Conservation (phyloP, 73 alveolate species). For the Paramecium primaurelia region DNA sequence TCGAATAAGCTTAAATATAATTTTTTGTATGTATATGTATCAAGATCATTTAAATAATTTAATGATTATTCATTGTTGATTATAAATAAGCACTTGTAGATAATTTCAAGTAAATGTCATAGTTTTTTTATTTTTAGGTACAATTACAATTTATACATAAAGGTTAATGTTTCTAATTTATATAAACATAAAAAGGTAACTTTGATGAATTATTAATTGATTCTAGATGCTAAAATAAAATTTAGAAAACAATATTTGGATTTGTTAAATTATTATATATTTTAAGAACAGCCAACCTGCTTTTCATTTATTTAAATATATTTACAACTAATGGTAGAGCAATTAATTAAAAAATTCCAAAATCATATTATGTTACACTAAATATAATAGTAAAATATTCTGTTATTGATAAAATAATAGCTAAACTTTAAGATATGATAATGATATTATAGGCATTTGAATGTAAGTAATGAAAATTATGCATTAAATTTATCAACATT, state of each 20-base stretch:
- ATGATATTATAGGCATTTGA: not conserved
- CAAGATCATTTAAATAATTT: not conserved
- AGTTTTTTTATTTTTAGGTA: not conserved
- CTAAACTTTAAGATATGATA: not conserved
- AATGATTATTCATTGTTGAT: not conserved
- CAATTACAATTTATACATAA: not conserved
- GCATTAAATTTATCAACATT: not conserved
- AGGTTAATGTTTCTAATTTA: not conserved
- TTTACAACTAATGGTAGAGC: not conserved
- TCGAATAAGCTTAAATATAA: not conserved
- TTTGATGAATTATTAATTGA: not conserved
- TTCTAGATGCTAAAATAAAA: not conserved
- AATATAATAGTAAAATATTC: not conserved
- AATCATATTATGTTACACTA: not conserved
- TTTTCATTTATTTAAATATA: not conserved
- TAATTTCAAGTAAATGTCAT: not conserved
- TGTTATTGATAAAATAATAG: not conserved
- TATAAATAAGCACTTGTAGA: not conserved
- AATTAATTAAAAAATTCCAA: not conserved
- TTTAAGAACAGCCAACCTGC: not conserved
- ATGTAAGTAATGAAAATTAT: not conserved
- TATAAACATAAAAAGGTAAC: not conserved
- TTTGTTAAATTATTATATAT: not conserved
- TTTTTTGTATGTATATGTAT: not conserved
- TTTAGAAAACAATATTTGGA: not conserved